Evolutionary conservation across 495 filamentous ascomycete species (phyloP).

Genomic region (Aspergillus campestris): DNA sequence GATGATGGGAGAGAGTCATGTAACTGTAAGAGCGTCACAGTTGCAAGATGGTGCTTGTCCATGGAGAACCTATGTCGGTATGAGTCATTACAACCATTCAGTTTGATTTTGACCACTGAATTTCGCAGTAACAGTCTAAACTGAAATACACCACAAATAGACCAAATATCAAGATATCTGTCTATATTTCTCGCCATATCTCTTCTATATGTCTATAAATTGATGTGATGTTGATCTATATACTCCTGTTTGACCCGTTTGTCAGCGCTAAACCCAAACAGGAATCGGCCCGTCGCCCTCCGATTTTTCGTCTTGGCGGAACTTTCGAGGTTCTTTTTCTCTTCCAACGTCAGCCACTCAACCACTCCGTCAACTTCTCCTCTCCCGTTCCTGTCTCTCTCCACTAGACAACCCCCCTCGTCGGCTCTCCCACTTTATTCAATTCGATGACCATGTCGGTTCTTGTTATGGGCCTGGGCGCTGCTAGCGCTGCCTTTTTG

Average conservation of each 20-base stretch:
- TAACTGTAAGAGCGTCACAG: too few relatives aligned
- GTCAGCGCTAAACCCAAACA: slow-evolving; percentile 13
- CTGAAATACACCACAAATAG: too few relatives aligned
- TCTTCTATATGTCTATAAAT: too few relatives aligned
- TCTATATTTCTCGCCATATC: too few relatives aligned
- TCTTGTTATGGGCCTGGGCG: slow-evolving; percentile 69
- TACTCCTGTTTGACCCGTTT: background rate
- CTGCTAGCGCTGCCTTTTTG: slow-evolving; percentile 68
- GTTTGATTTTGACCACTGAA: too few relatives aligned
- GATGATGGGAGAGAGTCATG: too few relatives aligned
- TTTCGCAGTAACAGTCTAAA: too few relatives aligned
- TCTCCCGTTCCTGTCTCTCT: background rate
- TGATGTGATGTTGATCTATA: too few relatives aligned
- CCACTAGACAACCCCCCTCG: background rate
- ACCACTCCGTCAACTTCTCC: background rate
- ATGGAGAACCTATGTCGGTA: too few relatives aligned
- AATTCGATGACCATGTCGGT: slow-evolving; percentile 57
- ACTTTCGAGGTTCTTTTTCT: background rate
- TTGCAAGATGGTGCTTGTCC: too few relatives aligned
- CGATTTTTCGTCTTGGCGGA: slow-evolving; percentile 21
- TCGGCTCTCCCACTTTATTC: background rate
- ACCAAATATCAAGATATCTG: too few relatives aligned
- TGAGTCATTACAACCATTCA: too few relatives aligned
- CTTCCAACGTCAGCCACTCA: slow-evolving; percentile 7
- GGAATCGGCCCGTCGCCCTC: slow-evolving; percentile 13